A percentile compares a stretch with the other conserved stretches of the same genome.
phyloP scores from a whole-genome alignment of 75 land plant species.

The Pseudotsuga menziesii region DNA sequence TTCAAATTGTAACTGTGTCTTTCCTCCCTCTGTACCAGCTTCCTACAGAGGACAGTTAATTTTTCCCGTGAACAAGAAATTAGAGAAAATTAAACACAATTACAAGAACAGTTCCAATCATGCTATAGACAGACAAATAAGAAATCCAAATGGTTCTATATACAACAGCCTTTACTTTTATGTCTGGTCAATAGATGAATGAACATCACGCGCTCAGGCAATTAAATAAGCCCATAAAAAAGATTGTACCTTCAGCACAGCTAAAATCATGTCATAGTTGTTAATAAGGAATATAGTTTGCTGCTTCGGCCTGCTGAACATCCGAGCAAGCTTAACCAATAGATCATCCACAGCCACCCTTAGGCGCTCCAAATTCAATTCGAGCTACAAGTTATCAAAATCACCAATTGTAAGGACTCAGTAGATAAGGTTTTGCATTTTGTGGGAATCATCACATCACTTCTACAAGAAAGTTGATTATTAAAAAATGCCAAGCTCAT shows the following conservation, averaged over 20 bases:
- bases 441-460: background rate
- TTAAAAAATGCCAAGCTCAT: background rate
- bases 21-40: conserved; percentile 92
- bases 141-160: background rate
- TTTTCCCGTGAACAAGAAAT: background rate
- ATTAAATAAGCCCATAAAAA: background rate
- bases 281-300: conserved; percentile 97
- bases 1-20: conserved; percentile 87
- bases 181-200: background rate
- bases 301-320: conserved; percentile 67
- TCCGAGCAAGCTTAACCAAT: conserved; percentile 76
- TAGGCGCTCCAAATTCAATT: conserved; percentile 86
- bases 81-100: background rate
- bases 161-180: background rate
- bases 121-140: background rate
- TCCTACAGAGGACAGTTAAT: conserved; percentile 49
- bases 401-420: background rate
- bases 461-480: background rate
- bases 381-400: conserved; percentile 58
- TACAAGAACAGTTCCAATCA: background rate
- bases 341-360: conserved; percentile 94
- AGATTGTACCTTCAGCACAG: conserved; percentile 75
- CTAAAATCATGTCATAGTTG: conserved; percentile 97
- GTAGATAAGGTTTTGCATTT: background rate
- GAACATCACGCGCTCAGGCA: too few species aligned